Evolutionary conservation across 139 green algal genomes (phyloP), one percentile per base, ranked within the genome.

Genomic region (Coccomyxa sp.): DNA sequence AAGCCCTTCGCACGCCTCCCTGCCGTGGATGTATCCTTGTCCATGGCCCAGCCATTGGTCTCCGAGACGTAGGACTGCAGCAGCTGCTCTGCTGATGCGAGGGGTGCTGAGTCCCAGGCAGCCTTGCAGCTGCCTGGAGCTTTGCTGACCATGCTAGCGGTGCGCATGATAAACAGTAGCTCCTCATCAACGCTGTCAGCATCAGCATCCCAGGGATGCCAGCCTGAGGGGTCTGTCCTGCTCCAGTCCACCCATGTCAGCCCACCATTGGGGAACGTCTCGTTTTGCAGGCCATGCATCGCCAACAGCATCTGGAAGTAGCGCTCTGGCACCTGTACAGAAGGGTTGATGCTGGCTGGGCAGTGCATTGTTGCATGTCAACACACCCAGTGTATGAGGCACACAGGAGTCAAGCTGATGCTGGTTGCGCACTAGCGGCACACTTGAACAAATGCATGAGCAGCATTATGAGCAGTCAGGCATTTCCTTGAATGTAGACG

Each of bases 261-360:
- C 50, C 22, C 2, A 18, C 50, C 50, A 7, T 34, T 16, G 18
- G 38, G 38, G 72, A 68, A 38, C 22, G 72, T 68, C 35, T 77
- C 72, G 5, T 37, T 16, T 24, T 64, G 38, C 39, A 50, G 29
- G 6, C 72, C 72, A 27, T 37, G 22, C 37, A 77, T 16, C 1
- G 72, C 72, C 38, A 77, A 39, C 6, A 77, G 38, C 38, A 24
- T 64, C 22, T 38, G 7, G 22, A 77, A 68, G 6, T 77, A 77
- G 72, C 44, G 72, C 41, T 77, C 72, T 38, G 64, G 38, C 35
- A 24, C n/a, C 35, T 58, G 38, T 22, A 64, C 50, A 64, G 50
- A 18, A 7, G 18, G 27, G 22, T 18, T 31, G 5, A 10, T 18
- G 18, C 27, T 64, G 22, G 18, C 50, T 6, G 18, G 27, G 27